Conservation (phyloP, 495 filamentous ascomycete species). For the Penicillium egyptiacum region DNA sequence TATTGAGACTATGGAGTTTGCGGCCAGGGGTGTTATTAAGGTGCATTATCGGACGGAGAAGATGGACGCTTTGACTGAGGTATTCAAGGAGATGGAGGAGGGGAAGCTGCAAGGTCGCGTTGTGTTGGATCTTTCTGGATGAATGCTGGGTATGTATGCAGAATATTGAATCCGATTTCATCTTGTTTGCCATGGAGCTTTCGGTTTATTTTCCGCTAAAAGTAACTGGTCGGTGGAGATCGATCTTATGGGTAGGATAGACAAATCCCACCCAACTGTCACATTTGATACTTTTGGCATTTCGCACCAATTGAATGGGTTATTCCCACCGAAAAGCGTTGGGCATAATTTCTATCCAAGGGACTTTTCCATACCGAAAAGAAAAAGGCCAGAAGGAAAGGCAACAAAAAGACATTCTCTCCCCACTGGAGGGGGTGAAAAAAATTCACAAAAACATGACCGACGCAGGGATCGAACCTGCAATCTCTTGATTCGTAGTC, state of each 20-base stretch:
- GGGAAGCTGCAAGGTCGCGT: slow-evolving; percentile 59
- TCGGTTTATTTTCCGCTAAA: no score
- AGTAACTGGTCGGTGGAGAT: no score
- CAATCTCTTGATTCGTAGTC: slow-evolving; percentile 69
- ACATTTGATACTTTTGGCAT: not conserved
- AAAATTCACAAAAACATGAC: slow-evolving; percentile 27
- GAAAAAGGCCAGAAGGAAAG: not conserved
- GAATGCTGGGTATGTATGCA: not conserved
- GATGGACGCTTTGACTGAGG: slow-evolving; percentile 60
- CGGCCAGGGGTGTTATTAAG: slow-evolving; percentile 60
- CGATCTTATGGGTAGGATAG: no score
- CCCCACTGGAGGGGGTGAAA: no score
- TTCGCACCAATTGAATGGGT: not conserved
- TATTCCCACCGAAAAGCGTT: not conserved
- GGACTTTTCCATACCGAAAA: not conserved
- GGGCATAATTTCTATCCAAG: not conserved
- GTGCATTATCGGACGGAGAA: slow-evolving; percentile 57
- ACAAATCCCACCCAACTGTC: no score
- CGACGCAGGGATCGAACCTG: slow-evolving; percentile 45
- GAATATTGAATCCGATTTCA: no score
- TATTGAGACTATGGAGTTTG: slow-evolving; percentile 65
- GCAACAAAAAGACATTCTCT: not conserved
- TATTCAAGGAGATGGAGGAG: slow-evolving; percentile 61
- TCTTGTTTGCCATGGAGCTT: no score
- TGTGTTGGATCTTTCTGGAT: slow-evolving; percentile 55